Base-by-base conservation (phyloP, 2,329 filamentous ascomycete genomes). In the Colletotrichum plurivorum region DNA sequence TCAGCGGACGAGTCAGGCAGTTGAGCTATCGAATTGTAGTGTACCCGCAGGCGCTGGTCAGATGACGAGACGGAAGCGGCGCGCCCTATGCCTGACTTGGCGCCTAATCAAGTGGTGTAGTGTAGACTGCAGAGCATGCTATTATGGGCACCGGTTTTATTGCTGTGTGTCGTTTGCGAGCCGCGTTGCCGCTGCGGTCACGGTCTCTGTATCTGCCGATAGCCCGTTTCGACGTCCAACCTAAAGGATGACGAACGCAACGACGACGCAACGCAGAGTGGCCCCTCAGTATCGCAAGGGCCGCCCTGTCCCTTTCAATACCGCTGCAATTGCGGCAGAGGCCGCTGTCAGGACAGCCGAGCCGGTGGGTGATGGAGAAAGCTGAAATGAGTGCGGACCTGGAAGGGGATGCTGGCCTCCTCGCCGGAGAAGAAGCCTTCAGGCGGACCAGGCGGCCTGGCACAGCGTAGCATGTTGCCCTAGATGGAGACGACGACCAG, bases 371-470 rank as follows among this genome's bases (percentile, higher is more conserved):
- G 51, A 59, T 61, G 56, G 67, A 27, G 56, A 54, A 55, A 51
- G 55, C 10, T 61, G 67, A 69, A 69, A 69, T 69, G 62, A 69
- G 45, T 36, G 51, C 51, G 67, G 63, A 66, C 52, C 55, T 43
- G 55, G 52, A 55, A 67, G 45, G 63, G 49, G 49, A 58, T 65
- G 53, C 46, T 49, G 56, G 41, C 36, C 52, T 57, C 25, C 45
- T 45, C 43, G 27, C 46, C 27, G n/a, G 12, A 59, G 54, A 59
- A 64, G 22, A 20, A 54, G 25, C n/a, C 27, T 54, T 59, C 49
- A 55, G 49, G 49, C 53, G 62, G 62, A 55, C 49, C 51, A 25
- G 39, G 31, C 31, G 31, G 39, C n/a, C 13, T 7, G 3, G 27
- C 18, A 39, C 31, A 36, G 10, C 31, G 10, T 25, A 36, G 31